Base-by-base conservation (phyloP, 1,139 yeast genomes). In the Lodderomyces beijingensis region DNA sequence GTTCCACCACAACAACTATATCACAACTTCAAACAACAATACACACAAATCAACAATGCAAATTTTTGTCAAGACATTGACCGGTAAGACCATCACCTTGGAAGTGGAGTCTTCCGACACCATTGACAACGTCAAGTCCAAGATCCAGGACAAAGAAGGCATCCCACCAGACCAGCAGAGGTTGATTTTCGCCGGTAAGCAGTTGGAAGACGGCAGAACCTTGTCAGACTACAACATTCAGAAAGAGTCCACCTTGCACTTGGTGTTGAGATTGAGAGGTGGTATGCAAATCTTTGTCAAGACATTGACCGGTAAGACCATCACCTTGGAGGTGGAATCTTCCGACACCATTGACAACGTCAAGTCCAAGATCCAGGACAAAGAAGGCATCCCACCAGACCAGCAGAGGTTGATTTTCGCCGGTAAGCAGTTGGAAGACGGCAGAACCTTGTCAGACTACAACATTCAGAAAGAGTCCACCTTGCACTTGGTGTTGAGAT, bases 401-500 rank as follows among this genome's bases (percentile, higher is more conserved):
- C 96, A 89, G 74, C 97, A 91, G 79, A 87, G 97, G 78, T 83
- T 89, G 66, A 87, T 91, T 86, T 91, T 91, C 67, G 97, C 97
- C 68, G 98, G 98, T 82, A 89, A 88, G 82, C 97, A 89, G 77
- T 85, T 91, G 69, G 97, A 89, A 77, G 97, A 91, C 61, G 96
- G 96, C 62, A 87, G 97, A 80, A 89, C 97, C 54, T 79, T 91
- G 60, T 83, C 95, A 57, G 98, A 91, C 81, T 91, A 91, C 95
- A 89, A 89, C 93, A 91, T 91, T 78, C 96, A 89, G 79, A 89
- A 91, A 87, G 98, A 91, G 79, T 89, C 97, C 51, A 91, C 97
- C 53, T 73, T 91, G 52, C 96, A 91, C 76, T 82, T 91, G 73
- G 97, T 91, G 63, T 77, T 91, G 53, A 88, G 97, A 81, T 86